These are phyloP conservation scores for Selaginella moellendorffii DNA, from an alignment of 75 land plant genomes.

Conservation along the genomic window DNA sequence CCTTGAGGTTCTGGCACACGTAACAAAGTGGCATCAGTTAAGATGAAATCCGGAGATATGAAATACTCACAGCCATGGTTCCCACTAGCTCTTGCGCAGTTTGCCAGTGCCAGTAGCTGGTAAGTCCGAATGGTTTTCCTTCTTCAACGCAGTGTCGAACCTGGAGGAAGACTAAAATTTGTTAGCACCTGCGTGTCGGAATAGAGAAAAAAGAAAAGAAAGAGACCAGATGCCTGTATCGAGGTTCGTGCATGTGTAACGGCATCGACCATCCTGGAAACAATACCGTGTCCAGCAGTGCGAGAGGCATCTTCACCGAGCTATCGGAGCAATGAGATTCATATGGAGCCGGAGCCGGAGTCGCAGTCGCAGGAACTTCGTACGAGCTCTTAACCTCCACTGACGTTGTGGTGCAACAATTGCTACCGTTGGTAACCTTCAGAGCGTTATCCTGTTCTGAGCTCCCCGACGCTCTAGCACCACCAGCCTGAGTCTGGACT, in stretches of 20 bases:
- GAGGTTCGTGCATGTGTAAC: conserved; percentile 15
- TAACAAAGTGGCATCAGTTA: background rate
- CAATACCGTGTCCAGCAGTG: conserved; percentile 12
- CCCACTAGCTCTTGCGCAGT: conserved; percentile 8
- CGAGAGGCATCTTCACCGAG: conserved; percentile 9
- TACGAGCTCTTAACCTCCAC: background rate
- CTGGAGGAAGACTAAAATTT: too few relatives aligned
- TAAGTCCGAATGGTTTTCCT: conserved; percentile 13
- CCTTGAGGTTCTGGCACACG: conserved; percentile 14
- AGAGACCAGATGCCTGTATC: conserved; percentile 11
- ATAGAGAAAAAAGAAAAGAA: background rate
- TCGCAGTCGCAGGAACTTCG: background rate
- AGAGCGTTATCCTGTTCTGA: background rate
- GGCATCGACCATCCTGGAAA: conserved; percentile 20
- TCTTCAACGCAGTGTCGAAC: conserved; percentile 10
- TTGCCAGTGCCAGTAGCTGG: background rate
- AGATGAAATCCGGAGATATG: background rate
- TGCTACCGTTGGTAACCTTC: background rate
- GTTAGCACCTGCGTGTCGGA: conserved; percentile 1
- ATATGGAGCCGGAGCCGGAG: too few relatives aligned
- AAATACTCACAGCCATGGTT: conserved; percentile 10
- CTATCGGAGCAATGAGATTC: background rate
- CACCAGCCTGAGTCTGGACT: background rate
- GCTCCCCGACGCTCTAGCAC: background rate
- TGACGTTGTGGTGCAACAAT: background rate